Conservation (phyloP, 108 stramenopile species). For the Epithemia pelagica region DNA sequence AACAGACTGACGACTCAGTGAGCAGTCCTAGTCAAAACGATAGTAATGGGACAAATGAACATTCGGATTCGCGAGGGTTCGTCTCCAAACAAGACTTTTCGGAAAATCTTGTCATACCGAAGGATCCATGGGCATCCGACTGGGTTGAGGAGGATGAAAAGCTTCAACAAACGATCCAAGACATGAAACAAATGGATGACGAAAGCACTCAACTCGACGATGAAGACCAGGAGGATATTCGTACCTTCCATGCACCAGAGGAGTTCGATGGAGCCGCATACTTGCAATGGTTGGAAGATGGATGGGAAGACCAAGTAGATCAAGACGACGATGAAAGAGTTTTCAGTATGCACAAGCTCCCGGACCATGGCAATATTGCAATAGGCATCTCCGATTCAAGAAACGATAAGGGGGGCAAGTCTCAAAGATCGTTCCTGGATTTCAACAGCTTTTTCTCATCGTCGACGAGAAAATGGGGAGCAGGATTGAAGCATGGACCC, state of each 20-base stretch:
- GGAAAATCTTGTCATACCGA: neutral
- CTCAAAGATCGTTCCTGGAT: no score
- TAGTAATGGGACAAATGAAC: no score
- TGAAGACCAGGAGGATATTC: neutral
- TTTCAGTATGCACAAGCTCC: no score
- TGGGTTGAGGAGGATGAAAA: neutral
- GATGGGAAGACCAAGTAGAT: neutral
- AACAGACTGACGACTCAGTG: no score
- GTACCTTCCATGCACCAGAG: neutral
- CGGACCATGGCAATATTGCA: no score
- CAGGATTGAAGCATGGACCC: neutral
- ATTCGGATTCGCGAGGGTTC: no score
- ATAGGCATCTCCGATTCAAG: no score
- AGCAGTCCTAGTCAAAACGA: no score
- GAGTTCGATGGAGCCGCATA: neutral
- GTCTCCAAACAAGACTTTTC: no score
- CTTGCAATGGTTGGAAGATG: neutral
- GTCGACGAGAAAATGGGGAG: neutral
- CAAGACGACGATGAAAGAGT: no score
- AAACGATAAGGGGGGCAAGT: no score
- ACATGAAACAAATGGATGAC: neutral
- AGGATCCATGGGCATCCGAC: neutral
- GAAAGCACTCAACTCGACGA: no score
- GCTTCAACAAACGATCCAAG: neutral
- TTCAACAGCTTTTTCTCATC: neutral